Conservation (phyloP, 768 basidiomycete genomes). For the Leucosporidium creatinivorum region DNA sequence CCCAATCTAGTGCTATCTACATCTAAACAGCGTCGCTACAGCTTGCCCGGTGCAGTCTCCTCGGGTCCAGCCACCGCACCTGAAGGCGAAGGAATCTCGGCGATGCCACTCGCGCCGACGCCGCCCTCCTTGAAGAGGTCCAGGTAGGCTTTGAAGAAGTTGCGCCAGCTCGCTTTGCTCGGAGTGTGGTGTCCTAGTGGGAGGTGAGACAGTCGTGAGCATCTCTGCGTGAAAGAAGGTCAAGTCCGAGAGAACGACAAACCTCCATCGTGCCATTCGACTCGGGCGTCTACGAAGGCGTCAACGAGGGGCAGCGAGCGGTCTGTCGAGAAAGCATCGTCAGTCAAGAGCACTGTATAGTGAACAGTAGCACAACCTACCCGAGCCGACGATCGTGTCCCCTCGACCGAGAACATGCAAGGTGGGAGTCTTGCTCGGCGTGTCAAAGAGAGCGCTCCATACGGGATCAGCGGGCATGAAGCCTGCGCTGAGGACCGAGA, state of each 20-base stretch:
- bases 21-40: background rate
- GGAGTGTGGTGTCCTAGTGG: slow-evolving; percentile 72
- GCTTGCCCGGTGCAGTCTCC: background rate
- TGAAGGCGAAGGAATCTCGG: slow-evolving; percentile 10
- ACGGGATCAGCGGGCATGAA: slow-evolving; percentile 29
- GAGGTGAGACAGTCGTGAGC: slow-evolving; percentile 1
- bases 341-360: background rate
- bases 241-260: slow-evolving; percentile 35
- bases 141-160: slow-evolving; percentile 60
- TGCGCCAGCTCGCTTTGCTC: slow-evolving; percentile 65
- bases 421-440: slow-evolving; percentile 56
- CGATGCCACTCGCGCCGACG: background rate
- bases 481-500: slow-evolving; percentile 24
- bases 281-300: slow-evolving; percentile 53
- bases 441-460: background rate
- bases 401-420: slow-evolving; percentile 69
- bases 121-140: slow-evolving; percentile 23
- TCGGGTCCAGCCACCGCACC: background rate
- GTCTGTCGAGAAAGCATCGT: slow-evolving; percentile 47
- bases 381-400: slow-evolving; percentile 58
- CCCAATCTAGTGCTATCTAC: background rate
- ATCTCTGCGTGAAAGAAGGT: background rate
- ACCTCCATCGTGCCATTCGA: slow-evolving; percentile 78
- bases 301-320: slow-evolving; percentile 55
- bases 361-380: background rate